Evolutionary conservation across 2,329 filamentous ascomycete species (phyloP).

Genomic region (Neopestalotiopsis sp.): DNA sequence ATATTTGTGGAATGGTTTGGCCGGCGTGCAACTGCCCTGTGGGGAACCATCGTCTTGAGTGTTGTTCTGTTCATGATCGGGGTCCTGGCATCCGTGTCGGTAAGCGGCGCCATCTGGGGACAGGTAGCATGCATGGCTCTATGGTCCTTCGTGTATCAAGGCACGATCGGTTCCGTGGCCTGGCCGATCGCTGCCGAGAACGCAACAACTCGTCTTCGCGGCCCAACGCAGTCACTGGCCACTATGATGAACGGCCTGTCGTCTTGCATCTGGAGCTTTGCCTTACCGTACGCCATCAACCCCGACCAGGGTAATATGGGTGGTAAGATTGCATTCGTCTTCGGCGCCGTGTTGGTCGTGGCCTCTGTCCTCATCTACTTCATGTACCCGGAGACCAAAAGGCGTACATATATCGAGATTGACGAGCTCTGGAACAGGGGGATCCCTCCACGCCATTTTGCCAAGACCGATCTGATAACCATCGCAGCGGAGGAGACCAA

Average conservation of each 20-base stretch:
- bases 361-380: slow-evolving; percentile 27
- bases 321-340: slow-evolving; percentile 30
- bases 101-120: slow-evolving; percentile 20
- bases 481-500: slow-evolving; percentile 12
- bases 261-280: slow-evolving; percentile 24
- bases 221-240: slow-evolving; percentile 21
- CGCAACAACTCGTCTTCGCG: slow-evolving; percentile 21
- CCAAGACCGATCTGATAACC: slow-evolving; percentile 11
- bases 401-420: slow-evolving; percentile 29
- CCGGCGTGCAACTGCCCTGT: slow-evolving; percentile 32
- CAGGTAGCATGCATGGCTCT: slow-evolving; percentile 33
- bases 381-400: slow-evolving; percentile 26
- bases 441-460: slow-evolving; percentile 14
- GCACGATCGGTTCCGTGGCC: slow-evolving; percentile 41
- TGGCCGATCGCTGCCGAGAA: slow-evolving; percentile 27
- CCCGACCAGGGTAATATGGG: slow-evolving; percentile 22
- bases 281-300: slow-evolving; percentile 24
- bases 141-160: slow-evolving; percentile 37
- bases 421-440: slow-evolving; percentile 25
- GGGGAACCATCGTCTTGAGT: slow-evolving; percentile 26
- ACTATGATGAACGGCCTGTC: slow-evolving; percentile 23
- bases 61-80: slow-evolving; percentile 36
- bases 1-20: slow-evolving; percentile 36
- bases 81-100: slow-evolving; percentile 30
- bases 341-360: slow-evolving; percentile 24